These are phyloP conservation scores for Aspergillus panamensis DNA, from an alignment of 495 filamentous ascomycete genomes.

Conservation along the genomic window DNA sequence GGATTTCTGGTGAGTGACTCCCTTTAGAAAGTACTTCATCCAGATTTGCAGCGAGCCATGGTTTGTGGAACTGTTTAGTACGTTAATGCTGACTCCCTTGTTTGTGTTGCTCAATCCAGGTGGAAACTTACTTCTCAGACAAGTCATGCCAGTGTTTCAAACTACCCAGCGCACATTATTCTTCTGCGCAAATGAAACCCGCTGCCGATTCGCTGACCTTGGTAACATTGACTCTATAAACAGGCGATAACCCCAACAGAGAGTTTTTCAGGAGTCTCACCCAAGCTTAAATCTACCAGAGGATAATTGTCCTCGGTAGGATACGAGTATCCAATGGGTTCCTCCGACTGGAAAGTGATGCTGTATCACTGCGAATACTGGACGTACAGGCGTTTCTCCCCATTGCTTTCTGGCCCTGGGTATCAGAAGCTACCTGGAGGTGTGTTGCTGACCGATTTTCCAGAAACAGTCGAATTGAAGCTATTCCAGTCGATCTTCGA, in stretches of 20 bases:
- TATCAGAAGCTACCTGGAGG: slow-evolving; percentile 59
- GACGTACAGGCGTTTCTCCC: slow-evolving; percentile 26
- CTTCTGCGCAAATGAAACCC: slow-evolving; percentile 46
- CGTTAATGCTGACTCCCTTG: slow-evolving; percentile 19
- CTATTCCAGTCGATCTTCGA: slow-evolving; percentile 37
- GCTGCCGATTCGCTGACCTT: slow-evolving; percentile 23
- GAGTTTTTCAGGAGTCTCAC: slow-evolving; percentile 32
- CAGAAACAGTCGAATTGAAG: slow-evolving; percentile 45
- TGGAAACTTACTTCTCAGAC: slow-evolving; percentile 46
- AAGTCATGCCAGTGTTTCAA: slow-evolving; percentile 55
- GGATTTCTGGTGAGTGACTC: slow-evolving; percentile 26
- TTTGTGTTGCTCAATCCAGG: slow-evolving; percentile 21
- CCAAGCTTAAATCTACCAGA: slow-evolving; percentile 27
- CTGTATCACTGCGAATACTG: slow-evolving; percentile 27
- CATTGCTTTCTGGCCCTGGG: slow-evolving; percentile 29
- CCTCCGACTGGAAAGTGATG: slow-evolving; percentile 25
- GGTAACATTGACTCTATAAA: slow-evolving; percentile 35
- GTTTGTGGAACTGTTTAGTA: slow-evolving; percentile 29
- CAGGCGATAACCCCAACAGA: slow-evolving; percentile 17
- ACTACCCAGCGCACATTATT: slow-evolving; percentile 56
- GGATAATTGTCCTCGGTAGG: slow-evolving; percentile 30
- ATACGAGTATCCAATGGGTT: slow-evolving; percentile 33
- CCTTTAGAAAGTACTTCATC: slow-evolving; percentile 33
- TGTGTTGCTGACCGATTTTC: slow-evolving; percentile 47
- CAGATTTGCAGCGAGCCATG: slow-evolving; percentile 38